phyloP scores from a whole-genome alignment of 176 grass and related monocot genomes.

The Juncus inflexus region DNA sequence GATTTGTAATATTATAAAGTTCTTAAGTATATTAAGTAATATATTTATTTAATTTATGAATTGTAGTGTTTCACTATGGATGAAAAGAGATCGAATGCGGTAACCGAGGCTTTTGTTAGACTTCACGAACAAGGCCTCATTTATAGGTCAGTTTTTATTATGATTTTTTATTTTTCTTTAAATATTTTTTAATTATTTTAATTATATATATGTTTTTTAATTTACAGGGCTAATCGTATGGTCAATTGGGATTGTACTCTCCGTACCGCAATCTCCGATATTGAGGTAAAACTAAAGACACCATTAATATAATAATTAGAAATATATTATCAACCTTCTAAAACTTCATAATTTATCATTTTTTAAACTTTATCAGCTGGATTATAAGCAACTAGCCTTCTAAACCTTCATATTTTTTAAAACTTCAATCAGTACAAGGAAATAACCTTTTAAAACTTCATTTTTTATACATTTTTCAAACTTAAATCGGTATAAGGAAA shows the following conservation, averaged over 20 bases:
- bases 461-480: not conserved
- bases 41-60: not conserved
- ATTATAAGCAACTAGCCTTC: no score
- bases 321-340: no score
- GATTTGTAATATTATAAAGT: no score
- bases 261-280: constrained; percentile 85
- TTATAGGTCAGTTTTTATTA: constrained; percentile 57
- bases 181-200: constrained; percentile 20
- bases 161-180: constrained; percentile 3
- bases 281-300: constrained; percentile 46
- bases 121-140: constrained; percentile 74
- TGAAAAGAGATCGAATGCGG: constrained; percentile 69
- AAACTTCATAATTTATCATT: no score
- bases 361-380: no score
- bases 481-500: not conserved
- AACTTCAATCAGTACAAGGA: no score
- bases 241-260: constrained; percentile 98
- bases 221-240: constrained; percentile 68
- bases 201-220: constrained; percentile 8
- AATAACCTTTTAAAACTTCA: no score
- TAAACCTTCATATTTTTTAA: no score
- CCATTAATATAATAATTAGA: no score
- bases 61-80: constrained; percentile 96
- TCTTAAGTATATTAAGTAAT: no score
- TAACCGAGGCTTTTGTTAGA: constrained; percentile 87